phyloP scores from a whole-genome alignment of 1,284 basidiomycete species.

The Heterobasidion parviporum region DNA sequence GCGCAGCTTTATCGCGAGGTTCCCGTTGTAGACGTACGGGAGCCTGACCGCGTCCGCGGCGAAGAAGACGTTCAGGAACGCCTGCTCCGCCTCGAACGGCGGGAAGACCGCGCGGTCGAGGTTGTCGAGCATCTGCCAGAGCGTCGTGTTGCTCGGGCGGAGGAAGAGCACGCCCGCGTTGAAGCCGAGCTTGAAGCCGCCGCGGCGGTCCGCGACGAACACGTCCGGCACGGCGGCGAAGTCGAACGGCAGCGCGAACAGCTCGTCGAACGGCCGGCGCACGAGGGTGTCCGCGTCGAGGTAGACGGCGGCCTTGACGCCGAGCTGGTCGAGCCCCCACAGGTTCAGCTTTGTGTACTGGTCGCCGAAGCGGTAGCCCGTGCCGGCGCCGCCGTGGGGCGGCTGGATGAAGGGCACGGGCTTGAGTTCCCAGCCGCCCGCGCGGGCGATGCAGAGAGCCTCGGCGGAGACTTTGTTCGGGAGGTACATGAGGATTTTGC shows the following conservation, averaged over 20 bases:
- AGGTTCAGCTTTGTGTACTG: constrained; percentile 37
- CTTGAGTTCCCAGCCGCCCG: constrained; percentile 29
- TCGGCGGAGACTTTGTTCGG: constrained; percentile 26
- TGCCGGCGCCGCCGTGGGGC: constrained; percentile 23
- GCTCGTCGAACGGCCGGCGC: constrained; percentile 34
- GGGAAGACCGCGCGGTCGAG: constrained; percentile 24
- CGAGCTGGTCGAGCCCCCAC: constrained; percentile 27
- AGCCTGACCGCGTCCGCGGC: constrained; percentile 28
- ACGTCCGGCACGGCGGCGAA: constrained; percentile 32
- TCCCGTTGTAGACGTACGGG: constrained; percentile 38
- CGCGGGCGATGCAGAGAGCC: constrained; percentile 28
- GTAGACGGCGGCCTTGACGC: constrained; percentile 26
- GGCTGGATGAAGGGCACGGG: constrained; percentile 28
- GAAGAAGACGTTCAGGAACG: constrained; percentile 38
- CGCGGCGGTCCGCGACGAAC: constrained; percentile 18
- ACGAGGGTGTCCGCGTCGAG: constrained; percentile 38
- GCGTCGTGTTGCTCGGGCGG: constrained; percentile 22
- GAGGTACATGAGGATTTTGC: constrained; percentile 29
- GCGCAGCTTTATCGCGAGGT: constrained; percentile 33
- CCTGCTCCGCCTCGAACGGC: constrained; percentile 30
- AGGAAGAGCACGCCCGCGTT: constrained; percentile 35
- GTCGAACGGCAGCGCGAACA: constrained; percentile 32
- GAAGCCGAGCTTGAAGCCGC: constrained; percentile 28
- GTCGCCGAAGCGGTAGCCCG: constrained; percentile 28
- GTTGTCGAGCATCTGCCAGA: constrained; percentile 24